Conservation (phyloP, 306 rosid genomes). For the Clitoria ternatea region DNA sequence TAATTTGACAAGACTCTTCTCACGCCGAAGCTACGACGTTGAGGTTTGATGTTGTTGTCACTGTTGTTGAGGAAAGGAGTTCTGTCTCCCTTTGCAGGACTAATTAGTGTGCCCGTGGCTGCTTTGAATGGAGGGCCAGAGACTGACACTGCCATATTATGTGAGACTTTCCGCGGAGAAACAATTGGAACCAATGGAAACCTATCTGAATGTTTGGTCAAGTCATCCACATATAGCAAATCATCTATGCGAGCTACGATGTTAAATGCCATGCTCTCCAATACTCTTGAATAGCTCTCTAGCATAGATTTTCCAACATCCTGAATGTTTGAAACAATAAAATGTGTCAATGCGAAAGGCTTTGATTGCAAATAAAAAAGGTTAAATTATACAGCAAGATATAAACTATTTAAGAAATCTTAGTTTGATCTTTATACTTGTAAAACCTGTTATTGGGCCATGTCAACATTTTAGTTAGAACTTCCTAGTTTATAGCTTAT, state of each 20-base stretch:
- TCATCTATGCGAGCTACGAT: constrained; percentile 91
- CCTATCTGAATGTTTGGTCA: constrained; percentile 71
- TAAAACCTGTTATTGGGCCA: too few relatives aligned
- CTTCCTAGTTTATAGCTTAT: too few relatives aligned
- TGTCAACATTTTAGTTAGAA: too few relatives aligned
- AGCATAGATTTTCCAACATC: constrained; percentile 92
- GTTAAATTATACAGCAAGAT: too few relatives aligned
- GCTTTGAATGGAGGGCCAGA: constrained; percentile 31
- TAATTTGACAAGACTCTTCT: constrained; percentile 77
- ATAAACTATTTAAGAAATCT: too few relatives aligned
- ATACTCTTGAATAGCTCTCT: constrained; percentile 89
- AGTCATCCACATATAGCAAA: constrained; percentile 75
- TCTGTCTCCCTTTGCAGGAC: constrained; percentile 73
- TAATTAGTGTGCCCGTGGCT: constrained; percentile 32
- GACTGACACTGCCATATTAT: constrained; percentile 46
- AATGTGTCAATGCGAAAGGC: neutral
- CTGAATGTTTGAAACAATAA: constrained; percentile 44
- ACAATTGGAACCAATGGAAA: constrained; percentile 53
- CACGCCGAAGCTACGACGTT: constrained; percentile 77
- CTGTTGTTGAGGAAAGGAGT: constrained; percentile 51
- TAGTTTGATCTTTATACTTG: too few relatives aligned
- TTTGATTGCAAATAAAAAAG: neutral
- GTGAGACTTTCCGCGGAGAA: constrained; percentile 46
- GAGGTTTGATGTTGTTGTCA: constrained; percentile 37
- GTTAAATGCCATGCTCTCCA: constrained; percentile 92